phyloP scores from a whole-genome alignment of 345 rosid species.

The Eucalyptus polyanthemos region DNA sequence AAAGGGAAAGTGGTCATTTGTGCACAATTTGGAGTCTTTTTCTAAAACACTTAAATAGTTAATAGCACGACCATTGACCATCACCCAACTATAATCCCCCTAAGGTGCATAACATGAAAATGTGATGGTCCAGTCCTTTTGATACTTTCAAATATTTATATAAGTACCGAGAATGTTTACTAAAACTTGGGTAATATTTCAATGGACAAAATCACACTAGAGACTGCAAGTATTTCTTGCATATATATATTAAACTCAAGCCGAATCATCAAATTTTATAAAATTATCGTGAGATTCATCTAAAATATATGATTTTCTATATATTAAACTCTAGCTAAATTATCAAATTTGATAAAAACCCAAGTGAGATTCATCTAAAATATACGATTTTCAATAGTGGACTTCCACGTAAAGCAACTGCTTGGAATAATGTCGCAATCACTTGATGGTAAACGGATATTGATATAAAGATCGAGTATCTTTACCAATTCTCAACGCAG shows the following conservation, averaged over 20 bases:
- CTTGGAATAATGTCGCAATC: background rate
- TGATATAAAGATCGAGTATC: background rate
- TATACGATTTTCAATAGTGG: background rate
- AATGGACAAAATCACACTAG: background rate
- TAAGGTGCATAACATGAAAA: background rate
- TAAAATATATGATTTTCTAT: accelerated
- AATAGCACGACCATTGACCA: background rate
- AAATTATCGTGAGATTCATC: background rate
- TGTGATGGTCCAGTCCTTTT: background rate
- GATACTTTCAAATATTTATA: background rate
- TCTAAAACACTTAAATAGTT: background rate
- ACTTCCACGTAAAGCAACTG: background rate
- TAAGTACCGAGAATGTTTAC: background rate
- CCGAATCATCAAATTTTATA: background rate
- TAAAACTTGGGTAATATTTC: background rate
- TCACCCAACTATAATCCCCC: background rate
- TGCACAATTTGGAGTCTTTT: background rate
- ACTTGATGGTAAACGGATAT: background rate
- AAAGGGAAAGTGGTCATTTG: background rate
- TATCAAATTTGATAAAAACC: background rate
- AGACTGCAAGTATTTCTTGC: background rate
- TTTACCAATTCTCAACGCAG: background rate
- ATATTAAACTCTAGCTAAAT: background rate
- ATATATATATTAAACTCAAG: too few species aligned
- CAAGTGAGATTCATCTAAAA: background rate